Evolutionary conservation across 805 yeast genomes (phyloP).

Genomic region (Wickerhamomyces alni): DNA sequence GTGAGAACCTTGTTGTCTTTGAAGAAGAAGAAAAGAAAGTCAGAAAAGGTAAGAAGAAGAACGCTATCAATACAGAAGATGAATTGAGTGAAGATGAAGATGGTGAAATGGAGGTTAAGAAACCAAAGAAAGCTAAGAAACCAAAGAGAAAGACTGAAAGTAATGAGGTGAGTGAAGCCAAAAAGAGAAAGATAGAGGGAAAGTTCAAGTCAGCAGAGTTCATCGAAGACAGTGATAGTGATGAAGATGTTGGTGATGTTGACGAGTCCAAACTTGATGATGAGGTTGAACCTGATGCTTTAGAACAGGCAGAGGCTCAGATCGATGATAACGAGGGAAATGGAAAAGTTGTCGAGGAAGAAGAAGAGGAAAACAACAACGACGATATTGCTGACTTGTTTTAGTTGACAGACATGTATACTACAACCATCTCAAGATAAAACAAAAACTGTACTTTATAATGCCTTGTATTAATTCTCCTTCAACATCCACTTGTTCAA

Average conservation of each 20-base stretch:
- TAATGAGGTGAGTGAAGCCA: constrained; percentile 21
- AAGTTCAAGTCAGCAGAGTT: constrained; percentile 31
- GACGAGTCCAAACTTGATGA: constrained; percentile 10
- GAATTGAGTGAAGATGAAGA: constrained; percentile 30
- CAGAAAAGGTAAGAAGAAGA: constrained; percentile 30
- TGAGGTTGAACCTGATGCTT: constrained; percentile 10
- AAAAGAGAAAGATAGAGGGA: constrained; percentile 23
- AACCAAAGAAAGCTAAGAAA: constrained; percentile 18
- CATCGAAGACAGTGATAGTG: constrained; percentile 42
- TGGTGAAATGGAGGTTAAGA: constrained; percentile 10
- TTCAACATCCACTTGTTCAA: constrained; percentile 36
- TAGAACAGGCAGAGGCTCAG: constrained; percentile 15
- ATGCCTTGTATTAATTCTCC: constrained; percentile 3
- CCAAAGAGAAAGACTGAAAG: constrained; percentile 22
- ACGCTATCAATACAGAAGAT: constrained; percentile 43
- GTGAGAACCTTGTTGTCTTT: constrained; percentile 30
- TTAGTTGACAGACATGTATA: constrained; percentile 3
- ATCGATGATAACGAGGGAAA: constrained; percentile 19
- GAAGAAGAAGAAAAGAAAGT: constrained; percentile 31
- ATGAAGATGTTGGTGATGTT: constrained; percentile 28
- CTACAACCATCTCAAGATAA: no score
- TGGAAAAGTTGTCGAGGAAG: constrained; percentile 11
- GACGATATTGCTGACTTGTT: constrained; percentile 12
- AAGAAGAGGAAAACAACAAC: constrained; percentile 4
- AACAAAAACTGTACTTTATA: background rate